phyloP scores from a whole-genome alignment of 2,329 filamentous ascomycete genomes.

The Colletotrichum acutatum region DNA sequence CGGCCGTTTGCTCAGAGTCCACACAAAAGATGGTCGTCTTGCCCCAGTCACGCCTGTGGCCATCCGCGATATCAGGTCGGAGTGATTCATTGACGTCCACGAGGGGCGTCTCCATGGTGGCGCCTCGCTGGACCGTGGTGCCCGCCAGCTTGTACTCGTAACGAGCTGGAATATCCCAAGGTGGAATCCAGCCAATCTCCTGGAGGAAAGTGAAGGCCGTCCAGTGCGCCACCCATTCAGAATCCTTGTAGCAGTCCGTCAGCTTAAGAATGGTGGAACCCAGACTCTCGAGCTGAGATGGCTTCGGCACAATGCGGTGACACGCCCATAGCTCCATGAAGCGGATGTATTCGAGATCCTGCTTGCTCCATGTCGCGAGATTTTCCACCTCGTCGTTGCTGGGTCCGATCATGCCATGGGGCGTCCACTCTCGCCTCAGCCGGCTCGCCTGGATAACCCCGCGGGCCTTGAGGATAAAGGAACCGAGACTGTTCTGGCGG shows the following conservation, averaged over 20 bases:
- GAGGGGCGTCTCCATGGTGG: conserved; percentile 53
- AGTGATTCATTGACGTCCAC: conserved; percentile 44
- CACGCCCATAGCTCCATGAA: conserved; percentile 77
- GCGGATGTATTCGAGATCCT: conserved; percentile 67
- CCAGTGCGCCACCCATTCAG: conserved; percentile 54
- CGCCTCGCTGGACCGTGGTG: conserved; percentile 54
- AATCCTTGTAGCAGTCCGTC: conserved; percentile 67
- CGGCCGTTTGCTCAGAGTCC: conserved; percentile 71
- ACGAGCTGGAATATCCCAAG: conserved; percentile 75
- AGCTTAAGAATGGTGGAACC: conserved; percentile 72
- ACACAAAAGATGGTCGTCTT: conserved; percentile 77
- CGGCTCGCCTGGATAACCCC: conserved; percentile 63
- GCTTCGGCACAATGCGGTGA: conserved; percentile 29
- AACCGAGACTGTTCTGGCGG: conserved; percentile 47
- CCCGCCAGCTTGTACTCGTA: conserved; percentile 69
- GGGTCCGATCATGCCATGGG: conserved; percentile 60
- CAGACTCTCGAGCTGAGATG: conserved; percentile 34
- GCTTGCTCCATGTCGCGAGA: conserved; percentile 53
- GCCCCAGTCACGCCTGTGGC: conserved; percentile 68
- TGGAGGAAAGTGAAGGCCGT: conserved; percentile 76
- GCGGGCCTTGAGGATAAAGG: conserved; percentile 63
- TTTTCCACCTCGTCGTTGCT: conserved; percentile 37
- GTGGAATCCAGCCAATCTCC: conserved; percentile 77
- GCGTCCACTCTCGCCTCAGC: conserved; percentile 57
- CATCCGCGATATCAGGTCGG: conserved; percentile 56